Conservation (phyloP, 148 eudicot species). For the Silene latifolia region DNA sequence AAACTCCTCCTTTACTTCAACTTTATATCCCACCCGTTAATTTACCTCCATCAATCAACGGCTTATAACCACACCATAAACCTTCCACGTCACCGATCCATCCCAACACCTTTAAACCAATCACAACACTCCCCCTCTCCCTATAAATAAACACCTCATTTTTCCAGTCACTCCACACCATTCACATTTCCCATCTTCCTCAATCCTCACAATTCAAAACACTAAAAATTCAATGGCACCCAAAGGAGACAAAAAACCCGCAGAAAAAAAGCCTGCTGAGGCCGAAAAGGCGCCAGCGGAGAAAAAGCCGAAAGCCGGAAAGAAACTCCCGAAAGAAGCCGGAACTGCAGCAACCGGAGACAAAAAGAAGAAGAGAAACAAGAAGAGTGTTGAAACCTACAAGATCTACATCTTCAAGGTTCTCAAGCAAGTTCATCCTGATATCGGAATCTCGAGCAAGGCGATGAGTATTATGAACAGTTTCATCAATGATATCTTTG, state of each 20-base stretch:
- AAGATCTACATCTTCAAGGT: conserved; percentile 70
- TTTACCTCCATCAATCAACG: too few relatives aligned
- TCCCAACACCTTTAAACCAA: too few relatives aligned
- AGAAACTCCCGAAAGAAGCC: conserved; percentile 52
- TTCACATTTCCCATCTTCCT: too few relatives aligned
- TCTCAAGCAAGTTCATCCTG: conserved; percentile 57
- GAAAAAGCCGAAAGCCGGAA: conserved; percentile 59
- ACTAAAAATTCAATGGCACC: conserved; percentile 35
- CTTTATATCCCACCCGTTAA: too few relatives aligned
- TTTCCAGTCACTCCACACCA: too few relatives aligned
- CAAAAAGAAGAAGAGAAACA: conserved; percentile 55
- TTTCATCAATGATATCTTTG: conserved; percentile 55
- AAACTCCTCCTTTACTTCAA: too few relatives aligned
- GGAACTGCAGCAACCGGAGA: conserved; percentile 36
- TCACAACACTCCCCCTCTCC: too few relatives aligned
- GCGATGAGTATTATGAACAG: conserved; percentile 65
- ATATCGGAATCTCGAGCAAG: conserved; percentile 58
- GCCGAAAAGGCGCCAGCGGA: conserved; percentile 39
- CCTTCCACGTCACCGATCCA: too few relatives aligned
- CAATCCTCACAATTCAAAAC: too few relatives aligned
- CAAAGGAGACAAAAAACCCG: too few relatives aligned
- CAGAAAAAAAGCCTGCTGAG: conserved; percentile 41
- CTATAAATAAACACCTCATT: too few relatives aligned
- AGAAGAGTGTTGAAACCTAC: conserved; percentile 60
- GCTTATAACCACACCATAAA: too few relatives aligned